Conservation (phyloP, 1,284 basidiomycete species). For the Ganoderma sp. region DNA sequence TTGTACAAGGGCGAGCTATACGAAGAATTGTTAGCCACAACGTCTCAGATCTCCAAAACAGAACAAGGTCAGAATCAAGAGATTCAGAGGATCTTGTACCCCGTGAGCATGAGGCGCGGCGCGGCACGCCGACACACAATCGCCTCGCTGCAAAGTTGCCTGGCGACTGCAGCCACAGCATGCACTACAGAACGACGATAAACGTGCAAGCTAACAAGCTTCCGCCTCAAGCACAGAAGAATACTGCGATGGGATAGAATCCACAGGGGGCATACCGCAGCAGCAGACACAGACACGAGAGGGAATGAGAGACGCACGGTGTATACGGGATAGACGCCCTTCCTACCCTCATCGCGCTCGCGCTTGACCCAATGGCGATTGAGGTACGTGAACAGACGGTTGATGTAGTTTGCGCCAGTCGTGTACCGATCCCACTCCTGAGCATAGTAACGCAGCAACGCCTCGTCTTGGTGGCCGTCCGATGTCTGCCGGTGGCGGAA, state of each 20-base stretch:
- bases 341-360: constrained; percentile 97
- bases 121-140: not conserved
- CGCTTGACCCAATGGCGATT: constrained; percentile 99
- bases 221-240: not conserved
- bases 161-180: not conserved
- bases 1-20: constrained; percentile 90
- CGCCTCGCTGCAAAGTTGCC: not conserved
- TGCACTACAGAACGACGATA: not conserved
- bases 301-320: constrained; percentile 65
- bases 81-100: not conserved
- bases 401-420: constrained; percentile 94
- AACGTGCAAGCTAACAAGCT: not conserved
- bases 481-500: constrained; percentile 60
- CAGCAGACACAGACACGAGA: not conserved
- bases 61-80: not conserved
- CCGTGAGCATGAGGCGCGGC: not conserved
- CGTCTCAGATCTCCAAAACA: not conserved
- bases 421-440: constrained; percentile 97
- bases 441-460: constrained; percentile 91
- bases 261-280: not conserved
- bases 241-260: not conserved
- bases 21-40: not conserved
- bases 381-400: constrained; percentile 94
- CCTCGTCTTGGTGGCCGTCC: constrained; percentile 83
- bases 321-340: constrained; percentile 94